Base-by-base conservation (phyloP, 2,329 filamentous ascomycete genomes). In the Pyricularia pennisetigena region DNA sequence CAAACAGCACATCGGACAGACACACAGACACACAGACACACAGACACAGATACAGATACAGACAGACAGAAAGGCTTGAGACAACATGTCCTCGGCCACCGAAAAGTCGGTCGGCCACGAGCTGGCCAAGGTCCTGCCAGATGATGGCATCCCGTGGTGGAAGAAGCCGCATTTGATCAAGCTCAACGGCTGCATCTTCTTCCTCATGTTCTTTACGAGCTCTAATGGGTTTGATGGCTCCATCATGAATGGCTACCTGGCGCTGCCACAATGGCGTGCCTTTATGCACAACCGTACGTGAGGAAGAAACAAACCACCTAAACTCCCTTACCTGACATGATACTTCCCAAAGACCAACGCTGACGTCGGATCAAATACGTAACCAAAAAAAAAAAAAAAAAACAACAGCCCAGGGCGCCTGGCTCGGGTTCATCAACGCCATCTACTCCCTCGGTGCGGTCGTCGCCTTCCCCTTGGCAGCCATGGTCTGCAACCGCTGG, bases 241-340 rank as follows among this genome's bases (percentile, higher is more conserved):
- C 0, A 73, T 81, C 68, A 79, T 79, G 75, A 81, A 81, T 69
- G 80, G 78, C 12, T 72, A 81, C 1, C 79, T 80, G 70, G 74
- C 78, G 4, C 72, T 79, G 2, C 32, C 71, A 1, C 72, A 76
- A 68, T 81, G 79, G 80, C 74, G 75, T 65, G 66, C 69, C 7
- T 80, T 80, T 71, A 78, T 81, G 66, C 14, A 62, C 41, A 79
- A 69, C 70, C 74, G 68, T 72, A 57, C 77, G 14, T 57, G 32
- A 35, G 9, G 6, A 35, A 32, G 30, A 32, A 9, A 32, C 30
- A 32, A 49, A 49, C 41, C 9, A 6, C 16, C 41, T 4, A n/a
- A n/a, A 4, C 16, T 6, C 41, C 41, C 41, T 9, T 9, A 4
- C 30, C 41, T 20, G 12, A 16, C 16, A 20, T 41, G 12, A 4